phyloP scores from a whole-genome alignment of 768 basidiomycete genomes.

The Termitomyces sp. region DNA sequence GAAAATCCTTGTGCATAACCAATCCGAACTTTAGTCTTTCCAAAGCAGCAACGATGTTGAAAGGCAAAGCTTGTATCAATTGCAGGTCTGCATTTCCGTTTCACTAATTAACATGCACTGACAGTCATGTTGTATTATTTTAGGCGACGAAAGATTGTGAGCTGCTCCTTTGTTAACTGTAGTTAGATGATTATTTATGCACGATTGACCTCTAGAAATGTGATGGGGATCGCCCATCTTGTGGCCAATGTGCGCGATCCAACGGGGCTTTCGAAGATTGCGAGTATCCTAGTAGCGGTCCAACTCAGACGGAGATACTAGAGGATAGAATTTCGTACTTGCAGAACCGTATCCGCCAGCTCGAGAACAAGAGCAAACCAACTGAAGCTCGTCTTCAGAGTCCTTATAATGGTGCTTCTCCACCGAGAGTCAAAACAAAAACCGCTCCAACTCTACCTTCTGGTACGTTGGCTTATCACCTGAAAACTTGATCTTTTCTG shows the following conservation, averaged over 20 bases:
- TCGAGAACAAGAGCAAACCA: constrained; percentile 28
- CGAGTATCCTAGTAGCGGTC: constrained; percentile 48
- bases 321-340: constrained; percentile 45
- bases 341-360: constrained; percentile 38
- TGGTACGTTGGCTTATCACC: not conserved
- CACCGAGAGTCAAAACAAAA: not conserved
- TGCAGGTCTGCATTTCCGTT: constrained; percentile 39
- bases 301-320: constrained; percentile 41
- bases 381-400: constrained; percentile 12
- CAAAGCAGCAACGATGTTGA: constrained; percentile 49
- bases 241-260: constrained; percentile 45
- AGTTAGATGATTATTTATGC: not conserved
- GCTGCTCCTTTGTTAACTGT: not conserved
- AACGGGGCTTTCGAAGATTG: constrained; percentile 45
- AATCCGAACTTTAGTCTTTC: constrained; percentile 48
- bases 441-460: not conserved
- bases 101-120: not conserved
- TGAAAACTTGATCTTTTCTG: not conserved
- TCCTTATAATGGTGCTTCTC: constrained; percentile 12
- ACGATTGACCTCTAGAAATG: constrained; percentile 39
- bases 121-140: not conserved
- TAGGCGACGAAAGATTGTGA: constrained; percentile 50
- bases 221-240: constrained; percentile 48
- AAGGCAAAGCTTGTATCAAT: constrained; percentile 48
- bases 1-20: constrained; percentile 32